Evolutionary conservation across 2,329 filamentous ascomycete genomes (phyloP), one percentile per base, ranked within the genome.

Genomic region (Xylaria sp.): DNA sequence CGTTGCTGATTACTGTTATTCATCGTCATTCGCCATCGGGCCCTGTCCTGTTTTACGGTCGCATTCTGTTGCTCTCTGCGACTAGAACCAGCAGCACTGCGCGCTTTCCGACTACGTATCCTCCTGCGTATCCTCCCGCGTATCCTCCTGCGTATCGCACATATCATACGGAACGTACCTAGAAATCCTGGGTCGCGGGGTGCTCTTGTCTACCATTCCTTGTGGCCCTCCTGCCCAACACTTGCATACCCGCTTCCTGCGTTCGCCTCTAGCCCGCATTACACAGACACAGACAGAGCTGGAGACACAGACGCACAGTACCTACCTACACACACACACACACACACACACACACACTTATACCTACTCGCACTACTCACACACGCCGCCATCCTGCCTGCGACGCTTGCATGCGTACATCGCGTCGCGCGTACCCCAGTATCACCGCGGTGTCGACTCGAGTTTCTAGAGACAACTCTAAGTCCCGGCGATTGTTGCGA

Each of bases 201-300:
- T 43, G 24, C 13, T 18, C 24, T 22, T 16, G 47, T 19, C 17
- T 17, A 18, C 16, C 40, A 9, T 42, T 20, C 18, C 26, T 46
- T 20, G 44, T 20, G 44, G 26, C 9, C 29, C 29, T 54, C 51
- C 44, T 59, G 59, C 55, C 46, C 60, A 63, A 55, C 56, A 64
- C 62, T 64, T 64, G 62, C 62, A 64, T 63, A 64, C 59, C 62
- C 62, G 62, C 60, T 59, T 34, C 60, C 53, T 64, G 62, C 62
- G 61, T 62, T 64, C 50, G 55, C 52, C 44, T 57, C 54, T 55
- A 60, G 55, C 55, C 52, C 56, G 52, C 62, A 61, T 60, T 61
- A 61, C 59, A 59, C 54, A 53, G 54, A 60, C 54, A 52, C 54
- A 54, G 47, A 50, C 54, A 59, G 53, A 50, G 49, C 37, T 48